These are phyloP conservation scores for Neostapfia colusana DNA, from an alignment of 176 grass and related monocot species.

Conservation along the genomic window DNA sequence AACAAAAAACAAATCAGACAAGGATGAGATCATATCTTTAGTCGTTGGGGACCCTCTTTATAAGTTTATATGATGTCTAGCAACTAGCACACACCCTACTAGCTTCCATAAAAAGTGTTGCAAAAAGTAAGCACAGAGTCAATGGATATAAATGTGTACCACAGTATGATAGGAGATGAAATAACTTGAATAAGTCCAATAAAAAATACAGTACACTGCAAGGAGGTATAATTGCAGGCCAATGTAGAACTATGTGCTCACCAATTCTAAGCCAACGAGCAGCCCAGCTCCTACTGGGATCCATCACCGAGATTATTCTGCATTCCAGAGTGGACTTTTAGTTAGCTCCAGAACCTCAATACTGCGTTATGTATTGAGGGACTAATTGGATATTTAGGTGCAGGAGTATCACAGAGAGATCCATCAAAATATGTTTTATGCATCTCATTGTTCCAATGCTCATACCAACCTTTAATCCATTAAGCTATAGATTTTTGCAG, in stretches of 20 bases:
- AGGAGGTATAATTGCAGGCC: neutral
- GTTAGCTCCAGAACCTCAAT: constrained; percentile 5
- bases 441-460: neutral
- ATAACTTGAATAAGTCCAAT: neutral
- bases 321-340: constrained; percentile 4
- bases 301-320: constrained; percentile 96
- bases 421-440: neutral
- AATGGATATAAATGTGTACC: neutral
- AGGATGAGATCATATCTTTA: neutral
- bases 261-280: constrained; percentile 98
- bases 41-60: neutral
- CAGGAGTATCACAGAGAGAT: neutral
- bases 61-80: neutral
- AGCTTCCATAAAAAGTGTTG: neutral
- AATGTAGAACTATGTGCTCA: constrained; percentile 23
- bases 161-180: neutral
- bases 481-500: neutral
- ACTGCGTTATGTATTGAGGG: neutral
- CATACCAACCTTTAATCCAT: neutral
- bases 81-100: neutral
- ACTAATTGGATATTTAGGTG: neutral
- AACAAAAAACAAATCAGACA: too few relatives aligned
- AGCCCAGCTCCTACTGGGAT: constrained; percentile 95
- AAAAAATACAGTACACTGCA: neutral
- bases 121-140: neutral